Conservation (phyloP, 2,329 filamentous ascomycete genomes). For the Cytospora leucostoma region DNA sequence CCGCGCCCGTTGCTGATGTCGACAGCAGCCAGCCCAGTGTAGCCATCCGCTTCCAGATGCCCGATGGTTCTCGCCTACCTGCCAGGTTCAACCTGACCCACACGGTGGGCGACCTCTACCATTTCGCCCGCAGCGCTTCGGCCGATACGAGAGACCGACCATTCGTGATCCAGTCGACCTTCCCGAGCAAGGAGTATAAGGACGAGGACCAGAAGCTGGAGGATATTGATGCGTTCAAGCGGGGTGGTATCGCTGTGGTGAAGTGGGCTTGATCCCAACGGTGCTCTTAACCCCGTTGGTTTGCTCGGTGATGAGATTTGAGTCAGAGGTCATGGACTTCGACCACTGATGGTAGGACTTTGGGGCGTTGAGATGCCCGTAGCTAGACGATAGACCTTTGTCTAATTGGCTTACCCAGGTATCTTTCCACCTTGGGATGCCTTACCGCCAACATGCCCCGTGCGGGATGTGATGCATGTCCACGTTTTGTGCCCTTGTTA, state of each 20-base stretch:
- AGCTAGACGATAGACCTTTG: neutral
- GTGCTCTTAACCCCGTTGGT: neutral
- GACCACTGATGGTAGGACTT: neutral
- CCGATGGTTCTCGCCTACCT: slow-evolving; percentile 74
- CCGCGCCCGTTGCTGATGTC: slow-evolving; percentile 45
- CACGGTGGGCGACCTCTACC: slow-evolving; percentile 76
- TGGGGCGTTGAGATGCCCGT: neutral
- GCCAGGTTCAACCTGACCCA: slow-evolving; percentile 80
- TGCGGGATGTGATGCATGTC: too few relatives aligned
- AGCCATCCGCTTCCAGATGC: slow-evolving; percentile 74
- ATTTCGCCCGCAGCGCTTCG: slow-evolving; percentile 68
- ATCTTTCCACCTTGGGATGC: neutral
- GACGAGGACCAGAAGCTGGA: slow-evolving; percentile 63
- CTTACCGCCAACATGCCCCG: neutral
- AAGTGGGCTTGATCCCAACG: slow-evolving; percentile 50
- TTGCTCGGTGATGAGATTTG: neutral
- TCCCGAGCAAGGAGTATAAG: slow-evolving; percentile 77
- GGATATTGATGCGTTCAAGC: slow-evolving; percentile 66
- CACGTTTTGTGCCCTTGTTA: too few relatives aligned
- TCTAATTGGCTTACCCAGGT: neutral
- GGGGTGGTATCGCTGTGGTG: slow-evolving; percentile 64
- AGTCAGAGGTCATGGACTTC: neutral
- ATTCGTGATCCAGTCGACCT: slow-evolving; percentile 79
- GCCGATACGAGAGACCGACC: slow-evolving; percentile 56
- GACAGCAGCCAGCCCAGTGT: slow-evolving; percentile 69